phyloP scores from a whole-genome alignment of 768 basidiomycete genomes.

The Hericium erinaceus region DNA sequence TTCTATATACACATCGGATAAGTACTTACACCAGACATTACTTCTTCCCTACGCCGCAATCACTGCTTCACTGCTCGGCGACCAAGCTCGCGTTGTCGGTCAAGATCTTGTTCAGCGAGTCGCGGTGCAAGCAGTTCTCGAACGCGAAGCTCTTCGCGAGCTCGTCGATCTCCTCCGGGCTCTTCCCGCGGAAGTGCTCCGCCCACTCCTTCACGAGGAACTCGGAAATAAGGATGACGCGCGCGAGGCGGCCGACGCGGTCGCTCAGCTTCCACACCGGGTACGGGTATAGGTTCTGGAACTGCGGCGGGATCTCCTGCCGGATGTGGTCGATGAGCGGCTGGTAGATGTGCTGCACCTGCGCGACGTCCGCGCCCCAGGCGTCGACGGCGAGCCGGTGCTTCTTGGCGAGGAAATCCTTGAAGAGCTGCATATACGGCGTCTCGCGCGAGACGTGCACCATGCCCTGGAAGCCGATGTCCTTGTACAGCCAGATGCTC shows the following conservation, averaged over 20 bases:
- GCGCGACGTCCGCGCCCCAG: constrained; percentile 63
- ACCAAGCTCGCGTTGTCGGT: constrained; percentile 20
- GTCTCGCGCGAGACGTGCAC: constrained; percentile 60
- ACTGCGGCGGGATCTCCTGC: constrained; percentile 40
- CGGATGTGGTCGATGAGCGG: constrained; percentile 57
- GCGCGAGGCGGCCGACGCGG: constrained; percentile 48
- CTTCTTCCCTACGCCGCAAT: too few relatives aligned
- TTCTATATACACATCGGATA: too few relatives aligned
- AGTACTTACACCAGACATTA: too few relatives aligned
- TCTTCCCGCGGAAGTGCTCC: constrained; percentile 53
- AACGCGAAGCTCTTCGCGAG: constrained; percentile 72
- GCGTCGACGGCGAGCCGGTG: constrained; percentile 68
- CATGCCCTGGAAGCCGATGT: constrained; percentile 85
- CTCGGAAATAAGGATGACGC: constrained; percentile 63
- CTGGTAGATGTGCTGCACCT: constrained; percentile 49
- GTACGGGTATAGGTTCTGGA: constrained; percentile 48
- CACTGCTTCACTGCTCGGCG: neutral
- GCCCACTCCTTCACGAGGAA: constrained; percentile 70
- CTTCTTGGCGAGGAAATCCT: constrained; percentile 66
- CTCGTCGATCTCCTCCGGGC: constrained; percentile 52
- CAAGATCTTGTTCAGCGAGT: constrained; percentile 37
- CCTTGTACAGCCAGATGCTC: constrained; percentile 87
- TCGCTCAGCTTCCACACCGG: constrained; percentile 55
- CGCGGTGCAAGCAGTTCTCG: constrained; percentile 58
- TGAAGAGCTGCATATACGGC: constrained; percentile 62